phyloP scores from a whole-genome alignment of 352 stramenopile species.

The Globisporangium ultimum region DNA sequence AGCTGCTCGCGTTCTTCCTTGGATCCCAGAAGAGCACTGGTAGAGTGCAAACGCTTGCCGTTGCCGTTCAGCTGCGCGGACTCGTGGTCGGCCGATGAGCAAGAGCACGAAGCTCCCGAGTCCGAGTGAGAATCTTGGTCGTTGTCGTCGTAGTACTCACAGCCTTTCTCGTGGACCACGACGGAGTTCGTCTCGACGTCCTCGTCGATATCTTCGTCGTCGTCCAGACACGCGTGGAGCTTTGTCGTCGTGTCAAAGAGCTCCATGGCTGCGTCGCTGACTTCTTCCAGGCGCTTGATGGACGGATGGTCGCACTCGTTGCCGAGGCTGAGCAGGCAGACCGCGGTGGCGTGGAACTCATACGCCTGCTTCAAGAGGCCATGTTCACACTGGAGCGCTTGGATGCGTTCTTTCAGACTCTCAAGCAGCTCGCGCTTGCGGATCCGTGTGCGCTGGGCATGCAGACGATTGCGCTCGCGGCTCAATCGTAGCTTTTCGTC shows the following conservation, averaged over 20 bases:
- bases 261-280: conserved; percentile 35
- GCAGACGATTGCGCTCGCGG: conserved; percentile 71
- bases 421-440: conserved; percentile 75
- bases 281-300: conserved; percentile 49
- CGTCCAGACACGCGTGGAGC: conserved; percentile 21
- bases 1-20: conserved; percentile 73
- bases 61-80: conserved; percentile 30
- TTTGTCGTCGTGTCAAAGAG: conserved; percentile 41
- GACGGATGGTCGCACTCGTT: conserved; percentile 31
- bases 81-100: conserved; percentile 16
- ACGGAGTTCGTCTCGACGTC: conserved; percentile 5
- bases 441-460: conserved; percentile 71
- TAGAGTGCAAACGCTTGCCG: conserved; percentile 36
- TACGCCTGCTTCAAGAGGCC: conserved; percentile 67
- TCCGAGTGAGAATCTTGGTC: conserved; percentile 21
- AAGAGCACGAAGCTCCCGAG: conserved; percentile 12
- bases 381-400: conserved; percentile 55
- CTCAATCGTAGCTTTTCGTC: conserved; percentile 72
- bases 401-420: conserved; percentile 70
- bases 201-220: conserved; percentile 28
- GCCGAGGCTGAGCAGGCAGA: conserved; percentile 57
- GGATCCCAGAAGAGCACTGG: conserved; percentile 34
- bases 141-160: conserved; percentile 28
- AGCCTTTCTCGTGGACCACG: conserved; percentile 39
- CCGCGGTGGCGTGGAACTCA: conserved; percentile 69